phyloP scores from a whole-genome alignment of 106 monocot genomes.

The Allium cepa region DNA sequence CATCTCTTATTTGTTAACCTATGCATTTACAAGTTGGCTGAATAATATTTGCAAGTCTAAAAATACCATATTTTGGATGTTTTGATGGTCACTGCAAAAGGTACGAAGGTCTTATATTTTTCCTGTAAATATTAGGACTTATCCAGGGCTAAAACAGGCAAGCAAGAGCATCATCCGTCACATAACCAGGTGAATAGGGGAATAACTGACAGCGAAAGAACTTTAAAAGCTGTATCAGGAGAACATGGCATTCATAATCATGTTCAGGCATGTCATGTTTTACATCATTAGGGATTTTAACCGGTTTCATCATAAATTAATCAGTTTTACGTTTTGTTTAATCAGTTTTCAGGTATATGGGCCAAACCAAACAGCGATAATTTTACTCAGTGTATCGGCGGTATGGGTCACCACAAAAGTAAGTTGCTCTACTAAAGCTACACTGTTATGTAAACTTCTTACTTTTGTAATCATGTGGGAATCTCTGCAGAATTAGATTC shows the following conservation, averaged over 20 bases:
- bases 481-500: slow-evolving; percentile 51
- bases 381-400: slow-evolving; percentile 70
- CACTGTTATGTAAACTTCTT: not conserved
- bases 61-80: slow-evolving; percentile 5
- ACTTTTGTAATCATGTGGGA: not conserved
- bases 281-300: not conserved
- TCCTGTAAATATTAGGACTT: slow-evolving; percentile 35
- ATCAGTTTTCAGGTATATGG: slow-evolving; percentile 77
- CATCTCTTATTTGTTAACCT: not conserved
- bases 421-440: slow-evolving; percentile 16
- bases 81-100: too few relatives aligned
- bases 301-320: not conserved
- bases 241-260: slow-evolving; percentile 13
- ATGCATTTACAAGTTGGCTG: not conserved
- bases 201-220: slow-evolving; percentile 58
- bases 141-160: slow-evolving; percentile 12
- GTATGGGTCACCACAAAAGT: slow-evolving; percentile 43
- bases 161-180: slow-evolving; percentile 13
- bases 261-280: slow-evolving; percentile 38
- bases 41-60: not conserved
- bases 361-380: slow-evolving; percentile 65
- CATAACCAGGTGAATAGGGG: slow-evolving; percentile 18
- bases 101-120: not conserved
- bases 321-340: not conserved
- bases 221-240: slow-evolving; percentile 48